Percentiles rank a stretch among this genome's conserved stretches.
Conservation (phyloP, 805 yeast species). For the Kurtzmaniella cleridarum region DNA sequence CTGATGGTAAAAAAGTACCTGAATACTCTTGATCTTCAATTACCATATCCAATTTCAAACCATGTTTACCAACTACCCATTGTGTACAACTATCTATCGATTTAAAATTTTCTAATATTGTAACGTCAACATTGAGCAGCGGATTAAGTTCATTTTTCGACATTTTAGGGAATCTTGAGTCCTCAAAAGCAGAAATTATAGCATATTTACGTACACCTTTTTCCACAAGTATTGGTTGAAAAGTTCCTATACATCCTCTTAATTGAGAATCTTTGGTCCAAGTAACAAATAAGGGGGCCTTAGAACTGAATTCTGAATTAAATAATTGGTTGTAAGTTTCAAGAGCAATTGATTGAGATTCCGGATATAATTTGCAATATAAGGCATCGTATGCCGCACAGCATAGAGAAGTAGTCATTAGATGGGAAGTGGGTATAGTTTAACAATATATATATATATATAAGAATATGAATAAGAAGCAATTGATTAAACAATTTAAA, state of each 20-base stretch:
- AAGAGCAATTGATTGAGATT: slow-evolving; percentile 10
- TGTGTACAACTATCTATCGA: slow-evolving; percentile 48
- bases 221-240: slow-evolving; percentile 48
- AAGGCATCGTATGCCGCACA: slow-evolving; percentile 34
- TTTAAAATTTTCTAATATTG: slow-evolving; percentile 58
- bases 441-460: background rate
- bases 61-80: slow-evolving; percentile 84
- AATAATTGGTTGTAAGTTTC: slow-evolving; percentile 8
- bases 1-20: slow-evolving; percentile 88
- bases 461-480: background rate
- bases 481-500: too few relatives aligned
- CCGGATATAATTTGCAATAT: slow-evolving; percentile 14
- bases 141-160: slow-evolving; percentile 44
- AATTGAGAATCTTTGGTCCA: slow-evolving; percentile 60
- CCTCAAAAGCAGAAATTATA: slow-evolving; percentile 61
- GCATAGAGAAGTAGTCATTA: slow-evolving; percentile 34
- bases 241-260: slow-evolving; percentile 95
- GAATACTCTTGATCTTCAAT: slow-evolving; percentile 37
- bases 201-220: slow-evolving; percentile 61
- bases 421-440: background rate
- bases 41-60: slow-evolving; percentile 57
- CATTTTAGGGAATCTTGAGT: slow-evolving; percentile 72
- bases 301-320: slow-evolving; percentile 8
- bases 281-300: slow-evolving; percentile 76
- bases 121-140: slow-evolving; percentile 52